Base-by-base conservation (phyloP, 352 stramenopile genomes). In the Phytophthora pini region DNA sequence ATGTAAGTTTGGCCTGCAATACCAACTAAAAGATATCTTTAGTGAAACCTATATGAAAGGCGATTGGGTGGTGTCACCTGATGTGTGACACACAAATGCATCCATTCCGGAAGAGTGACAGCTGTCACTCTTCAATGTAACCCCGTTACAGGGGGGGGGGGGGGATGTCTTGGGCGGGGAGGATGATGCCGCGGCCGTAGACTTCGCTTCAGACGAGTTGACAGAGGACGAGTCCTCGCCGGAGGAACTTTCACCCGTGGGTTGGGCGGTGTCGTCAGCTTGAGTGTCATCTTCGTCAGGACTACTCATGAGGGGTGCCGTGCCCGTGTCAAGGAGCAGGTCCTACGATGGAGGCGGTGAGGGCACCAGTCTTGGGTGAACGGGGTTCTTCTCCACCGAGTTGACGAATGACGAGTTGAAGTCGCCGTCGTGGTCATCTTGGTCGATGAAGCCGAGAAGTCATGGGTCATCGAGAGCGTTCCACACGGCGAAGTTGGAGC, bases 401-500 rank as follows among this genome's bases (percentile, higher is more conserved):
- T 38, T 11, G 2, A 10, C 24, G 4, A 3, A 4, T 4, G 22
- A 27, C 24, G 53, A 24, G 15, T 63, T 38, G 6, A 44, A 56
- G 11, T 57, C 45, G 2, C 17, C 17, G 17, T 17, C 17, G 17
- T 17, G 17, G 17, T 60, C 24, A 3, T 40, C 58, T 47, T 60
- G 49, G 22, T 59, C 20, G 39, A 66, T 54, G 48, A 66, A 60
- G 17, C 52, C 27, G 10, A 62, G 45, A 1, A 57, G 61, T 1
- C 26, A n/a, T 58, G 54, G 36, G n/a, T 52, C 39, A 36, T 68
- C 52, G 22, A 68, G 38, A 24, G 52, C 52, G 7, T 63, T 51
- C 61, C 46, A 63, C 9, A 58, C 52, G 0, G 52, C 2, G 52
- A 68, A 58, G 44, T 57, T 63, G 52, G 52, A 63, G n/a, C 44